phyloP scores from a whole-genome alignment of 805 yeast species.

The Cyberlindnera suaveolens region DNA sequence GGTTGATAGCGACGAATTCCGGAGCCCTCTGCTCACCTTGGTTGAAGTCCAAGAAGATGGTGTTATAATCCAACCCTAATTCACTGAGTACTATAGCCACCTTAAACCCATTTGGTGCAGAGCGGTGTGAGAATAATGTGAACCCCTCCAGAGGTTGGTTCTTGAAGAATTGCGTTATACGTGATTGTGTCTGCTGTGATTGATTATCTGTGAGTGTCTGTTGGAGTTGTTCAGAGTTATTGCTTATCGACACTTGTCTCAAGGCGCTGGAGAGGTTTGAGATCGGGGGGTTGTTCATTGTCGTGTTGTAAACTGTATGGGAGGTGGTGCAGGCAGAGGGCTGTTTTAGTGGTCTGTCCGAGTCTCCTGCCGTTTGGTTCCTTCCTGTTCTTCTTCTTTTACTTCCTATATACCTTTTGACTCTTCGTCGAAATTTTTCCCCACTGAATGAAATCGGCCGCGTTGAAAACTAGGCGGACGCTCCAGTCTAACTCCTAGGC shows the following conservation, averaged over 20 bases:
- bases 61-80: slow-evolving; percentile 69
- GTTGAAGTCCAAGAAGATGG: slow-evolving; percentile 81
- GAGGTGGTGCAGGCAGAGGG: background rate
- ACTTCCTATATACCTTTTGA: too few relatives aligned
- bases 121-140: slow-evolving; percentile 76
- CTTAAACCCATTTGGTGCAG: slow-evolving; percentile 95
- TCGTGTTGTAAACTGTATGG: background rate
- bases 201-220: slow-evolving; percentile 6
- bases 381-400: too few relatives aligned
- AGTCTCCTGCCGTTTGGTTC: too few relatives aligned
- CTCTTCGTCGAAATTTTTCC: too few relatives aligned
- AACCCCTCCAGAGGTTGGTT: slow-evolving; percentile 78
- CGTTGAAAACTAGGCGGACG: too few relatives aligned
- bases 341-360: too few relatives aligned
- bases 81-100: slow-evolving; percentile 88
- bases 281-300: slow-evolving; percentile 21
- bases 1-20: slow-evolving; percentile 87
- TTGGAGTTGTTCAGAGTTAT: slow-evolving; percentile 1
- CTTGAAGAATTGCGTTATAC: slow-evolving; percentile 66
- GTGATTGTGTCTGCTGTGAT: slow-evolving; percentile 37
- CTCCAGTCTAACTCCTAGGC: too few relatives aligned
- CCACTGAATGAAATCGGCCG: too few relatives aligned
- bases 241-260: slow-evolving; percentile 26
- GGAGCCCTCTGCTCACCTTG: slow-evolving; percentile 91
- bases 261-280: slow-evolving; percentile 36